Evolutionary conservation across 2,329 filamentous ascomycete species (phyloP).

Genomic region (Paecilomyces sp.): DNA sequence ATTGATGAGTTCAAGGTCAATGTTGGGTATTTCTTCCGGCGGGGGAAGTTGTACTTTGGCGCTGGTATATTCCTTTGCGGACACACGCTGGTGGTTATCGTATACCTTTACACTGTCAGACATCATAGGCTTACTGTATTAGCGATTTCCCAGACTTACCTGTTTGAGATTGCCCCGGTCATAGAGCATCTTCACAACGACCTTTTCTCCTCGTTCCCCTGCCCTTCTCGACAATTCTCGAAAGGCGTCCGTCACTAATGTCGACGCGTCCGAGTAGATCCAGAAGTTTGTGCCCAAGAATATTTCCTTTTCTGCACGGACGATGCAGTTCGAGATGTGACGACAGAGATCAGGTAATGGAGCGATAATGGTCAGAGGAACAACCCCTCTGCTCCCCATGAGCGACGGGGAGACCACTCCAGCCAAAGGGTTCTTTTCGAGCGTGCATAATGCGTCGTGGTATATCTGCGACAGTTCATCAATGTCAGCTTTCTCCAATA

Average conservation of each 20-base stretch:
- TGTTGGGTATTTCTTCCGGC: conserved; percentile 59
- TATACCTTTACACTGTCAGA: conserved; percentile 30
- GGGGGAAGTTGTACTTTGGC: conserved; percentile 54
- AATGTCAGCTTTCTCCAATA: neutral
- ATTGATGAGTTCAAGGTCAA: conserved; percentile 67
- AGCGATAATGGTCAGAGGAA: conserved; percentile 64
- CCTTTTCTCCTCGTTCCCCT: conserved; percentile 47
- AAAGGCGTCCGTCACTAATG: conserved; percentile 60
- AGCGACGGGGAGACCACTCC: conserved; percentile 52
- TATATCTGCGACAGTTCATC: conserved; percentile 45
- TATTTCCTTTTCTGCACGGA: conserved; percentile 63
- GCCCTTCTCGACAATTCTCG: conserved; percentile 62
- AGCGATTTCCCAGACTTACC: conserved; percentile 15
- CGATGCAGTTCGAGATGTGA: conserved; percentile 71
- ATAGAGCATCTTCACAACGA: conserved; percentile 68
- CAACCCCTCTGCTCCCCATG: conserved; percentile 54
- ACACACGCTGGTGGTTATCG: conserved; percentile 58
- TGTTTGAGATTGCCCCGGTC: conserved; percentile 63
- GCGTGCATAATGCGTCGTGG: conserved; percentile 51
- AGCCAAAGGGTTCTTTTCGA: conserved; percentile 34
- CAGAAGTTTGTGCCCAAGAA: conserved; percentile 71
- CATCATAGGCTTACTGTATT: neutral
- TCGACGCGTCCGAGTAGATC: conserved; percentile 62
- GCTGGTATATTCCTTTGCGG: conserved; percentile 51
- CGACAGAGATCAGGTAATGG: conserved; percentile 63